phyloP scores from a whole-genome alignment of 2,329 filamentous ascomycete genomes.

The Exophiala xenobiotica region DNA sequence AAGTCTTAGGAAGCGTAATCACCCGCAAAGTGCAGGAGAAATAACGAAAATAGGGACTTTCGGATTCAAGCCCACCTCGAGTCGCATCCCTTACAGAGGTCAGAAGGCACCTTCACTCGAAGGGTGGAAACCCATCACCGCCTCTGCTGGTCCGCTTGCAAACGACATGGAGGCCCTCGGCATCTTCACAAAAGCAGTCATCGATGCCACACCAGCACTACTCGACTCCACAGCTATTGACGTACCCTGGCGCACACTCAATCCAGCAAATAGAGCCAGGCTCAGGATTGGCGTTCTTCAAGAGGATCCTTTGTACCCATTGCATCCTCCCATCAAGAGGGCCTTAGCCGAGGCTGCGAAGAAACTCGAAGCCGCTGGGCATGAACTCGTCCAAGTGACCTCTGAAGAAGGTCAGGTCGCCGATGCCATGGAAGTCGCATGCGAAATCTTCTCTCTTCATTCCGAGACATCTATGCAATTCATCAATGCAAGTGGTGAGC shows the following conservation, averaged over 20 bases:
- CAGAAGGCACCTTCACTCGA: conserved; percentile 26
- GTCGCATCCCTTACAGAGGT: conserved; percentile 36
- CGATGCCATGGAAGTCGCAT: conserved; percentile 29
- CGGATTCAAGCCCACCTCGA: conserved; percentile 38
- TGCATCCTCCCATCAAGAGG: conserved; percentile 58
- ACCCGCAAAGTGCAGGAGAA: neutral
- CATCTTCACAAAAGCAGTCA: conserved; percentile 29
- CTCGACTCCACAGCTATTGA: conserved; percentile 31
- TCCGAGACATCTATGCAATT: conserved; percentile 16
- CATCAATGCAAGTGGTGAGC: conserved; percentile 32
- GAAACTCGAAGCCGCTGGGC: conserved; percentile 58
- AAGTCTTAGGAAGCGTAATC: neutral
- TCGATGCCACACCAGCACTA: conserved; percentile 27
- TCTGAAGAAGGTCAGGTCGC: conserved; percentile 15
- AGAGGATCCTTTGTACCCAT: conserved; percentile 48
- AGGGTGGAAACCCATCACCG: conserved; percentile 24
- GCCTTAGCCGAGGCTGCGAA: conserved; percentile 34
- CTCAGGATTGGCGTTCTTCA: conserved; percentile 52
- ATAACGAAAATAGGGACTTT: conserved; percentile 27
- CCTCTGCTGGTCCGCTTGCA: conserved; percentile 27
- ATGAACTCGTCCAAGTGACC: conserved; percentile 39
- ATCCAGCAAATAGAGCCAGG: conserved; percentile 7
- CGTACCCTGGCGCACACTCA: conserved; percentile 32
- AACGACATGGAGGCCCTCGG: conserved; percentile 32
- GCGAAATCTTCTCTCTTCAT: conserved; percentile 31